Evolutionary conservation across 495 filamentous ascomycete species (phyloP).

Genomic region (Mycothermus thermophilus): DNA sequence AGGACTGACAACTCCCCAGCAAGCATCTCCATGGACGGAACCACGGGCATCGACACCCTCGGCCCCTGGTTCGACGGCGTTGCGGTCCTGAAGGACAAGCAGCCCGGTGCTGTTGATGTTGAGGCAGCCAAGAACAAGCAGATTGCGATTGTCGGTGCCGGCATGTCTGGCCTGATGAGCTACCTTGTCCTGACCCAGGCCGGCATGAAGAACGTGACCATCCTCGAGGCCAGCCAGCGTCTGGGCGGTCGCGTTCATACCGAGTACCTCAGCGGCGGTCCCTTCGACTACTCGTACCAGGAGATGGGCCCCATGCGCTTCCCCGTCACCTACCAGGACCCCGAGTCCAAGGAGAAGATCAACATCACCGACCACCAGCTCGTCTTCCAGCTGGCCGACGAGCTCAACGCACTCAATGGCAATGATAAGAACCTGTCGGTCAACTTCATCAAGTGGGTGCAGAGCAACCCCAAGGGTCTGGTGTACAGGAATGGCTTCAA

Average conservation of each 20-base stretch:
- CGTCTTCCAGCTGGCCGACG: constrained; percentile 47
- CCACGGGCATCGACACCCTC: constrained; percentile 40
- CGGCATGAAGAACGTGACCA: constrained; percentile 26
- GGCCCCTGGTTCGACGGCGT: constrained; percentile 63
- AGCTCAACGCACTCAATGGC: constrained; percentile 44
- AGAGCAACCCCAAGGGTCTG: constrained; percentile 39
- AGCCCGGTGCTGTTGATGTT: constrained; percentile 38
- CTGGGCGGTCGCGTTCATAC: constrained; percentile 45
- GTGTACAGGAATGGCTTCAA: constrained; percentile 39
- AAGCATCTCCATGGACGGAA: constrained; percentile 32
- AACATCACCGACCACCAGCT: constrained; percentile 45
- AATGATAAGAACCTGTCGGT: constrained; percentile 38
- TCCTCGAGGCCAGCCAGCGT: constrained; percentile 27
- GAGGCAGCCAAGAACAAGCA: constrained; percentile 39
- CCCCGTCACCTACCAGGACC: constrained; percentile 33
- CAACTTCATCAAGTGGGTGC: constrained; percentile 53
- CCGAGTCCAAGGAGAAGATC: constrained; percentile 39
- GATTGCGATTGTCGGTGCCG: constrained; percentile 52
- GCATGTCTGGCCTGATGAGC: constrained; percentile 53
- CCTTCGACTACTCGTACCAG: constrained; percentile 56
- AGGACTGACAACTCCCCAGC: background rate
- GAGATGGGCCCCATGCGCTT: constrained; percentile 67
- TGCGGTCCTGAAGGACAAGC: constrained; percentile 41
- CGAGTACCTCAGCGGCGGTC: constrained; percentile 44
- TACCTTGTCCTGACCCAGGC: constrained; percentile 27